Evolutionary conservation across 2,329 filamentous ascomycete species (phyloP).

Genomic region (Westerdykella sp.): DNA sequence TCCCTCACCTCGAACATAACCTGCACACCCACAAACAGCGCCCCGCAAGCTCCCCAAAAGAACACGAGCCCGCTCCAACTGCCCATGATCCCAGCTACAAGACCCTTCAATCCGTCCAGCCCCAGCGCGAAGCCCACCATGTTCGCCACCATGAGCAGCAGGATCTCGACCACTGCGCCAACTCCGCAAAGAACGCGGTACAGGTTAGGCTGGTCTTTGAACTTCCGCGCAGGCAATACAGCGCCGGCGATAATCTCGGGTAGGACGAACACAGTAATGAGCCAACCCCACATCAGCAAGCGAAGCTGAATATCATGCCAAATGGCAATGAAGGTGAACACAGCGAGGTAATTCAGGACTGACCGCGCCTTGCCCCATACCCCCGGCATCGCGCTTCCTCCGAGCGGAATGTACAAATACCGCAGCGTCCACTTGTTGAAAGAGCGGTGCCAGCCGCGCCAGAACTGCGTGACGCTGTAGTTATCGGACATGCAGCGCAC

Average conservation of each 20-base stretch:
- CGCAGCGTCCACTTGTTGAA: constrained; percentile 93
- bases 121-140: constrained; percentile 92
- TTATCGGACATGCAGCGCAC: constrained; percentile 93
- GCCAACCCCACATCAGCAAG: constrained; percentile 92
- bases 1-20: constrained; percentile 96
- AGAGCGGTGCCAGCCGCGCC: constrained; percentile 91
- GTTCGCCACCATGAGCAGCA: constrained; percentile 96
- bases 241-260: constrained; percentile 71
- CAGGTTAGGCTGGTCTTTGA: constrained; percentile 60
- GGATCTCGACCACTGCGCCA: constrained; percentile 73
- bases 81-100: constrained; percentile 68
- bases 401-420: constrained; percentile 89
- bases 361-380: constrained; percentile 48
- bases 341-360: constrained; percentile 68
- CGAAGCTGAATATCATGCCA: constrained; percentile 97
- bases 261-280: constrained; percentile 87
- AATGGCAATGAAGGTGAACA: constrained; percentile 94
- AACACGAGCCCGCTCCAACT: constrained; percentile 72
- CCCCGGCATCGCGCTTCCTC: constrained; percentile 51
- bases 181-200: constrained; percentile 77
- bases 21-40: constrained; percentile 78
- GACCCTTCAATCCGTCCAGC: constrained; percentile 73
- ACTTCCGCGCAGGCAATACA: constrained; percentile 68
- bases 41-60: constrained; percentile 61
- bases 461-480: constrained; percentile 84